Base-by-base conservation (phyloP, 1,139 yeast species). In the Taphrina confusa region DNA sequence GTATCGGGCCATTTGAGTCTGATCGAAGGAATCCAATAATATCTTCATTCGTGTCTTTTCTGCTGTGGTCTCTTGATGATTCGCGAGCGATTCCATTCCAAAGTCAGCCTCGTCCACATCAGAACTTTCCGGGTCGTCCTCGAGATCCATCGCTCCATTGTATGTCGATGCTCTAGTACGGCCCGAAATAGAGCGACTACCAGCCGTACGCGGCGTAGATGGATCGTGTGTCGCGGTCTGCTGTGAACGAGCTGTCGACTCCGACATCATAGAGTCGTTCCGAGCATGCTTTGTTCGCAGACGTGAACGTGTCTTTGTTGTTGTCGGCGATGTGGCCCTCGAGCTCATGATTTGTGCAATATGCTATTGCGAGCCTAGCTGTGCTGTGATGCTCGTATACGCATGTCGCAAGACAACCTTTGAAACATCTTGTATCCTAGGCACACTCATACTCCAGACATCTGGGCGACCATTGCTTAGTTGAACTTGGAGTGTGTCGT, bases 1-100 rank as follows among this genome's bases (percentile, higher is more conserved):
- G 72, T 90, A 91, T 57, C 96, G 74, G 63, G 84, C 84, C 85
- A 88, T 85, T 70, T 92, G 97, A 39, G 84, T 87, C n/a, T 81
- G 82, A 62, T 86, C 84, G 69, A 92, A 82, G 65, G 83, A 82
- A 22, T 88, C 82, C 64, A 90, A 80, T 64, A 91, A 74, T 27
- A 90, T 69, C 65, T 87, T 79, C 45, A 56, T 55, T 5, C 55
- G 27, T 18, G 57, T 49, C 30, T 60, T 60, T 11, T 60, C 62
- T 11, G 55, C 57, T 27, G 60, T 23, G 12, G 51, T 36, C 51
- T 54, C 58, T 33, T 54, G 58, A 25, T 54, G 33, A 4, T 33
- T 42, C 4, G 45, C 58, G 12, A 46, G 16, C 11, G 51, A 31
- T 22, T 45, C 58, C 33, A 33, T 39, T 18, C 58, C 58, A 34